These are phyloP conservation scores for Oryza glaberrima DNA, from an alignment of 176 grass and related monocot species.

Conservation along the genomic window DNA sequence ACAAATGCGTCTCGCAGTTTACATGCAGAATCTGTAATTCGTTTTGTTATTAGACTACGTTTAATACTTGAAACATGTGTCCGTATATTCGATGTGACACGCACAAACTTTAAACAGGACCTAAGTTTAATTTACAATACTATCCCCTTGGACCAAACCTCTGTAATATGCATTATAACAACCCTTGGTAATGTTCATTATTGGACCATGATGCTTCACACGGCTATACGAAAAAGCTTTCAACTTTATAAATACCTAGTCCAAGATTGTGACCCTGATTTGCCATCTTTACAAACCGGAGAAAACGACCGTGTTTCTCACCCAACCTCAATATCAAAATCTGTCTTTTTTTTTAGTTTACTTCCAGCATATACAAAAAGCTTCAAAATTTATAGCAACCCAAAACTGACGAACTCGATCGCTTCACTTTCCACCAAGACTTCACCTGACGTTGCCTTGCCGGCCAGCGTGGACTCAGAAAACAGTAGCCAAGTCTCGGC, in stretches of 20 bases:
- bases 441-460: not conserved
- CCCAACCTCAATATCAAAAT: not conserved
- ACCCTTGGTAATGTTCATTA: too few species aligned
- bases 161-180: too few species aligned
- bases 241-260: not conserved
- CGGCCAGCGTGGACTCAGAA: not conserved
- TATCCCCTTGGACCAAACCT: too few species aligned
- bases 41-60: too few species aligned
- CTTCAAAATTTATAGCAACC: not conserved
- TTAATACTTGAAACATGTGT: too few species aligned
- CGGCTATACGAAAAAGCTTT: not conserved
- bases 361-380: not conserved
- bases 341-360: not conserved
- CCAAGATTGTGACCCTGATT: not conserved
- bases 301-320: not conserved
- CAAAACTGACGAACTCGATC: not conserved
- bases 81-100: too few species aligned
- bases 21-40: too few species aligned
- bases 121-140: too few species aligned
- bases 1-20: too few species aligned
- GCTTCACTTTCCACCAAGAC: not conserved
- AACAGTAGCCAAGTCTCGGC: not conserved
- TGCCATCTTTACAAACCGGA: not conserved
- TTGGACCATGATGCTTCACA: too few species aligned
- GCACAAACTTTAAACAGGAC: too few species aligned